Conservation (phyloP, 2,329 filamentous ascomycete genomes). For the Talaromyces sp. region DNA sequence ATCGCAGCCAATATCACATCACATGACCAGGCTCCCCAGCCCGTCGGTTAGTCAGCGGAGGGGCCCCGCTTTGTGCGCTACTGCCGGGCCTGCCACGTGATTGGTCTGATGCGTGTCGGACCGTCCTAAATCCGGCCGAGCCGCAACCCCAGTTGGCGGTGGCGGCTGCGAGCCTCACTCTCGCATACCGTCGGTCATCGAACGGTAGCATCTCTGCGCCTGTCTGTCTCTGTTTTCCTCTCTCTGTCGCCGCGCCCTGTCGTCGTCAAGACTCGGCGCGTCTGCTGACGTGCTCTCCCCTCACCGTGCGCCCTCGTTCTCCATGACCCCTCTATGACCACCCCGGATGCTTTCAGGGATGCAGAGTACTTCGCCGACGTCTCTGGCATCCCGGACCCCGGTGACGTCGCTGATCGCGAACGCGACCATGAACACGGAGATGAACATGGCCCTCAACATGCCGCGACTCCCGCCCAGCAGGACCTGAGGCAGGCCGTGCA, state of each 20-base stretch:
- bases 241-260: background rate
- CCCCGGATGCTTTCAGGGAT: slow-evolving; percentile 41
- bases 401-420: slow-evolving; percentile 9
- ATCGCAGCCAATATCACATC: background rate
- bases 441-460: background rate
- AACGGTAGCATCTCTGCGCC: background rate
- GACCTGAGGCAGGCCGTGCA: slow-evolving; percentile 28
- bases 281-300: background rate
- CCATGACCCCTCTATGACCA: slow-evolving; percentile 43
- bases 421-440: slow-evolving; percentile 3
- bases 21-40: no score
- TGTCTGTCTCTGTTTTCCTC: background rate
- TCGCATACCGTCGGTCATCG: background rate
- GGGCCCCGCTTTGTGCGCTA: background rate
- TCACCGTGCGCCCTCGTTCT: slow-evolving; percentile 13
- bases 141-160: slow-evolving; percentile 1
- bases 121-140: slow-evolving; percentile 4
- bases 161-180: slow-evolving; percentile 7
- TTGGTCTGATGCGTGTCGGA: background rate
- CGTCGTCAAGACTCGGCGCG: background rate
- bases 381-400: slow-evolving; percentile 31
- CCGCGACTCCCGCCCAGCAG: slow-evolving; percentile 10
- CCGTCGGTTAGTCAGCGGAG: background rate
- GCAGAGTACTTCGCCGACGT: slow-evolving; percentile 43
- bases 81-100: background rate